These are phyloP conservation scores for Aspergillus viridinutans DNA, from an alignment of 2,329 filamentous ascomycete genomes.

Conservation along the genomic window DNA sequence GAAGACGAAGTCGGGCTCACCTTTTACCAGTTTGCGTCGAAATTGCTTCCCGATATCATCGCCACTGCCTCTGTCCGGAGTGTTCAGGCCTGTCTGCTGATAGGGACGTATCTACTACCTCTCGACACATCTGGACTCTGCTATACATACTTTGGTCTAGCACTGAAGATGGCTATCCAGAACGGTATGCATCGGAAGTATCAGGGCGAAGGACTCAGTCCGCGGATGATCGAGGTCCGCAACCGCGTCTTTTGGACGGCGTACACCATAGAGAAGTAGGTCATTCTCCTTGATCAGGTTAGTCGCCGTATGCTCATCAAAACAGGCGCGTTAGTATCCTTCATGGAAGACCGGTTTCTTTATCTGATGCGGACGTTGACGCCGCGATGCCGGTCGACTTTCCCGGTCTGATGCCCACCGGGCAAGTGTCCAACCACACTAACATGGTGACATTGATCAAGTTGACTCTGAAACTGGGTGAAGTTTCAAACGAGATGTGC, in stretches of 20 bases:
- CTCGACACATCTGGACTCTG: slow-evolving; percentile 54
- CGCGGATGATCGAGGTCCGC: slow-evolving; percentile 48
- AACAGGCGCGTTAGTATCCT: slow-evolving; percentile 52
- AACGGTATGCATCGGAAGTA: slow-evolving; percentile 58
- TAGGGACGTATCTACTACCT: slow-evolving; percentile 54
- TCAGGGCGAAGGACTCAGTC: slow-evolving; percentile 45
- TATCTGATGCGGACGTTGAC: slow-evolving; percentile 51
- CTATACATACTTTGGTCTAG: slow-evolving; percentile 55
- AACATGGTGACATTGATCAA: slow-evolving; percentile 48
- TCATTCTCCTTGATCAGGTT: not conserved
- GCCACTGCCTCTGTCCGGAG: slow-evolving; percentile 54
- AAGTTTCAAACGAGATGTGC: slow-evolving; percentile 40
- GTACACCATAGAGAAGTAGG: slow-evolving; percentile 54
- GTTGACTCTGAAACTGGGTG: slow-evolving; percentile 39
- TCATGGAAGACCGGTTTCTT: slow-evolving; percentile 54
- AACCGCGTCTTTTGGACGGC: slow-evolving; percentile 57
- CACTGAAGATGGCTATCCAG: slow-evolving; percentile 55
- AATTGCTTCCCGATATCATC: slow-evolving; percentile 54
- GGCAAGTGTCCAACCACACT: slow-evolving; percentile 42
- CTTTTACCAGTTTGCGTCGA: slow-evolving; percentile 55
- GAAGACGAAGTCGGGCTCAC: slow-evolving; percentile 54
- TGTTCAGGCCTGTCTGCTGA: slow-evolving; percentile 55
- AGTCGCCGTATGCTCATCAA: slow-evolving; percentile 1
- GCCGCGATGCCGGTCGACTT: slow-evolving; percentile 49
- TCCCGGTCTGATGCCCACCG: slow-evolving; percentile 40